Percentiles rank a stretch among this genome's conserved stretches.
These are phyloP conservation scores for Oryza meridionalis DNA, from an alignment of 176 grass and related monocot species.

Conservation along the genomic window DNA sequence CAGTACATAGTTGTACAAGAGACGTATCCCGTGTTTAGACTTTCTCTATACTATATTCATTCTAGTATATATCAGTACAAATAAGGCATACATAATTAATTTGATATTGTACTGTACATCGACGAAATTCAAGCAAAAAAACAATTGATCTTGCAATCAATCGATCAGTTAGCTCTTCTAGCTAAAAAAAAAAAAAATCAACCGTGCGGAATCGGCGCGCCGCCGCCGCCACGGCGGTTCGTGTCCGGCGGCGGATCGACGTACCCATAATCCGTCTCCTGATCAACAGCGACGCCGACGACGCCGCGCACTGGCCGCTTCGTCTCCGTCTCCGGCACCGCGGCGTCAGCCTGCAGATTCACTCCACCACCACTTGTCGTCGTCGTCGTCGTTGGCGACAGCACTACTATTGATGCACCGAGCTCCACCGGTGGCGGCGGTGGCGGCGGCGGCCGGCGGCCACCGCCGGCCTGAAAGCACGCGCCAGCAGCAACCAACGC, in stretches of 20 bases:
- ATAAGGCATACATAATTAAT: too few species aligned
- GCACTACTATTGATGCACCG: too few species aligned
- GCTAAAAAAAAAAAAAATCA: not conserved
- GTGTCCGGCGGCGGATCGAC: conserved; percentile 53
- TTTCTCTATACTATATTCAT: too few species aligned
- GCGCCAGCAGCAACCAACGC: not conserved
- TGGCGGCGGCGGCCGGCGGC: too few species aligned
- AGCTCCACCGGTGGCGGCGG: too few species aligned
- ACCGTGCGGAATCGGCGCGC: conserved; percentile 37
- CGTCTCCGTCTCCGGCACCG: not conserved
- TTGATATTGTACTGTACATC: not conserved
- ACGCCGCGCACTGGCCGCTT: not conserved
- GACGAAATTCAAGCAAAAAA: not conserved
- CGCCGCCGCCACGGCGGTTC: conserved; percentile 12
- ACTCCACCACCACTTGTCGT: too few species aligned
- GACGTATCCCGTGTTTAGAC: too few species aligned
- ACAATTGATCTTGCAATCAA: too few species aligned
- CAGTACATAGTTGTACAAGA: too few species aligned
- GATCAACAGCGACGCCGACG: too few species aligned
- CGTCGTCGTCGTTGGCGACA: not conserved
- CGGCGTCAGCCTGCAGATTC: not conserved
- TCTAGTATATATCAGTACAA: too few species aligned
- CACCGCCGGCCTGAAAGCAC: not conserved
- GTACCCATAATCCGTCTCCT: conserved; percentile 41
- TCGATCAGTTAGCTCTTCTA: too few species aligned